These are phyloP conservation scores for Debaryomyces castellii DNA, from an alignment of 805 yeast species.

Conservation along the genomic window DNA sequence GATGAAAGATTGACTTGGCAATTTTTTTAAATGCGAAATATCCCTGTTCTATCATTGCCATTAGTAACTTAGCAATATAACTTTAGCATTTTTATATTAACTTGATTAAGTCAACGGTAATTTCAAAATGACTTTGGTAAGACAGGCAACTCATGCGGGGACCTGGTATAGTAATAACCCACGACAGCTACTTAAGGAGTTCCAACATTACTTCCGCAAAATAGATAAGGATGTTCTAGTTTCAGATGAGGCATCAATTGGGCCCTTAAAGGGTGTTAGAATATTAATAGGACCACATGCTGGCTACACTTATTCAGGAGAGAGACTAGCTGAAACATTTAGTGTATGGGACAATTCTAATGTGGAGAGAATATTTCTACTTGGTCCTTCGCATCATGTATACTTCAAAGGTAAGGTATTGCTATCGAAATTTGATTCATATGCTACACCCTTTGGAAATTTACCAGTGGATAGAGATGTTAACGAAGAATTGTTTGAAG, in stretches of 20 bases:
- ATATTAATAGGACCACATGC: conserved; percentile 67
- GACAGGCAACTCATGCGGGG: conserved; percentile 88
- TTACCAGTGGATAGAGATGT: conserved; percentile 61
- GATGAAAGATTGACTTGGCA: too few species aligned
- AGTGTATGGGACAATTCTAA: conserved; percentile 61
- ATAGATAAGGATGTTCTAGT: conserved; percentile 16
- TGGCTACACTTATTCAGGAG: conserved; percentile 83
- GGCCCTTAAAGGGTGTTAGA: conserved; percentile 33
- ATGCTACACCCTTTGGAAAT: conserved; percentile 83
- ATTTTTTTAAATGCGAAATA: too few species aligned
- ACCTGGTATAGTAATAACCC: conserved; percentile 72
- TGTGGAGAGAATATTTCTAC: conserved; percentile 64
- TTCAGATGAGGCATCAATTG: conserved; percentile 45
- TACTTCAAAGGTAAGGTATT: conserved; percentile 65
- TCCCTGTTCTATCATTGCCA: too few species aligned
- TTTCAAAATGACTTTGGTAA: conserved; percentile 22
- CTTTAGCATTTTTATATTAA: too few species aligned
- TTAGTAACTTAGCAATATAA: not conserved
- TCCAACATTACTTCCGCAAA: conserved; percentile 45
- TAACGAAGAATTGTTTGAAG: conserved; percentile 31
- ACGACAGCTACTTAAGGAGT: conserved; percentile 44
- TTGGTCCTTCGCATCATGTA: conserved; percentile 94
- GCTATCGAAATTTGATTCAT: conserved; percentile 49
- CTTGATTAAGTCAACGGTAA: too few species aligned
- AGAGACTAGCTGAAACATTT: conserved; percentile 74